These are phyloP conservation scores for Psilocybe subaeruginosa DNA, from an alignment of 768 basidiomycete species.

Conservation along the genomic window DNA sequence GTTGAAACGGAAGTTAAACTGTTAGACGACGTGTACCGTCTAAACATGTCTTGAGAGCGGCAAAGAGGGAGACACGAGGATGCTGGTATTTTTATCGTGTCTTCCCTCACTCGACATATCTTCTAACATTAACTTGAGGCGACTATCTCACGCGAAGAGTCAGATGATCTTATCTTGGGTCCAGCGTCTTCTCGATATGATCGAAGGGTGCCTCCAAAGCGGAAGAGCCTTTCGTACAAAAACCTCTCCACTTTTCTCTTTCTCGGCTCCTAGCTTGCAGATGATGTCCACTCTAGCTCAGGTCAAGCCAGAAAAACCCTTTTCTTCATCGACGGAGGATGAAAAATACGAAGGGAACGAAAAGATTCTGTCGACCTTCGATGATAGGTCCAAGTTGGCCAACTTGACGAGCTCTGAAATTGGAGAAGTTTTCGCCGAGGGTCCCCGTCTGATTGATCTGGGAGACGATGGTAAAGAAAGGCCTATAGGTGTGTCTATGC, in stretches of 20 bases:
- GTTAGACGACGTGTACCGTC: too few relatives aligned
- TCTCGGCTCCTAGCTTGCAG: background rate
- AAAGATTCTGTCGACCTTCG: background rate
- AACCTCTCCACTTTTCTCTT: background rate
- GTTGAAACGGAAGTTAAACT: too few relatives aligned
- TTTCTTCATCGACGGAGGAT: background rate
- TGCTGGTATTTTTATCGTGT: background rate
- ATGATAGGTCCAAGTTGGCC: background rate
- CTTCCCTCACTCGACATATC: background rate
- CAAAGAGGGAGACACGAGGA: background rate
- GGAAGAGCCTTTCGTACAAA: background rate
- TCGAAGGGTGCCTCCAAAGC: background rate
- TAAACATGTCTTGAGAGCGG: background rate
- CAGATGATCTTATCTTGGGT: slow-evolving; percentile 1
- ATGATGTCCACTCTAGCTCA: background rate
- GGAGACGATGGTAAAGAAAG: slow-evolving; percentile 40
- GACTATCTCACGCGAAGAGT: background rate
- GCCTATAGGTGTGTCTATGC: slow-evolving; percentile 32
- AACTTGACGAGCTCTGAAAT: slow-evolving; percentile 1
- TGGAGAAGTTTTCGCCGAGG: slow-evolving; percentile 23
- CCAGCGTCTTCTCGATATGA: background rate
- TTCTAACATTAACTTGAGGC: background rate
- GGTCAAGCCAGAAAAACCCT: background rate
- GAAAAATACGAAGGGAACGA: slow-evolving; percentile 11
- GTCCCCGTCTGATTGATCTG: slow-evolving; percentile 34